Conservation (phyloP, 1,284 basidiomycete species). For the Pseudozyma hubeiensis region DNA sequence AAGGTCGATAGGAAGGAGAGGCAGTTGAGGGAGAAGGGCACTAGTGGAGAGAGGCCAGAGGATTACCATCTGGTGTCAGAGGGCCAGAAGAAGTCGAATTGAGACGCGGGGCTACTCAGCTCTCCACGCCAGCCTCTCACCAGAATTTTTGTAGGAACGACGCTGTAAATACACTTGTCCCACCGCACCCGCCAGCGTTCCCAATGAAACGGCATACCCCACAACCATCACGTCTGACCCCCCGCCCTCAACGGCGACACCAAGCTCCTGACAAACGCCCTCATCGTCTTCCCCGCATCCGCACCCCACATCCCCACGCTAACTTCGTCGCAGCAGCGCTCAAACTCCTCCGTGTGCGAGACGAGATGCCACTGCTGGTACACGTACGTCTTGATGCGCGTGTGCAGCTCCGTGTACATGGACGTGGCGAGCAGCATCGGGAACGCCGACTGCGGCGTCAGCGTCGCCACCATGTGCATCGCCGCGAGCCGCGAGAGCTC, state of each 20-base stretch:
- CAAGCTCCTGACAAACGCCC: constrained; percentile 44
- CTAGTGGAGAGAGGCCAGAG: constrained; percentile 37
- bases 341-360: constrained; percentile 56
- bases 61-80: constrained; percentile 55
- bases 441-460: constrained; percentile 79
- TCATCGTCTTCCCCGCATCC: constrained; percentile 52
- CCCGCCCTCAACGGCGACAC: constrained; percentile 30
- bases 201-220: no score
- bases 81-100: constrained; percentile 32
- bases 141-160: background rate
- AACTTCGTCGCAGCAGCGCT: constrained; percentile 64
- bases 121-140: background rate
- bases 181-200: no score
- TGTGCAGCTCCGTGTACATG: constrained; percentile 59
- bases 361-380: constrained; percentile 62
- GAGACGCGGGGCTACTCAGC: background rate
- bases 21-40: constrained; percentile 32
- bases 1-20: constrained; percentile 31
- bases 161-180: background rate
- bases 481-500: constrained; percentile 77
- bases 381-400: constrained; percentile 60
- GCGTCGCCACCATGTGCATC: constrained; percentile 79
- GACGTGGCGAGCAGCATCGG: constrained; percentile 75
- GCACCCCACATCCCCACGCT: constrained; percentile 58
- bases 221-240: no score